A percentile compares a stretch with the other conserved stretches of the same genome.
phyloP scores from a whole-genome alignment of 768 basidiomycete genomes.

The Lactarius quietus region DNA sequence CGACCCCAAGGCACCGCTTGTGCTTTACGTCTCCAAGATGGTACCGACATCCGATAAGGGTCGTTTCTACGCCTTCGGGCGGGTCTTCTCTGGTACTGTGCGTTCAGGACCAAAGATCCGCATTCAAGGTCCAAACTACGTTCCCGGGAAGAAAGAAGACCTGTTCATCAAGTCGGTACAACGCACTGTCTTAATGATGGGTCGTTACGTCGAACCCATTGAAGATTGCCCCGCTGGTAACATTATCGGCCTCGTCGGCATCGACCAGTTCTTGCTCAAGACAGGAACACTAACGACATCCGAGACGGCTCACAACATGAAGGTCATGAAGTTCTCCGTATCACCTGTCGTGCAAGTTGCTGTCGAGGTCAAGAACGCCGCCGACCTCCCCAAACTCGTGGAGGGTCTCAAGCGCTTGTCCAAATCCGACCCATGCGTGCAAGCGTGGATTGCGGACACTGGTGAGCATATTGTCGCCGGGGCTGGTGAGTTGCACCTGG shows the following conservation, averaged over 20 bases:
- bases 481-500: slow-evolving; percentile 98
- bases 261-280: slow-evolving; percentile 99
- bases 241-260: slow-evolving; percentile 98
- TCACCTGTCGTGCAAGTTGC: slow-evolving; percentile 99
- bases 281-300: slow-evolving; percentile 96
- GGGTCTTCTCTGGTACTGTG: slow-evolving; percentile 99
- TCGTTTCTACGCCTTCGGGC: slow-evolving; percentile 99
- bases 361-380: slow-evolving; percentile 99
- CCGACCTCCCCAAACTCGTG: slow-evolving; percentile 98
- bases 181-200: slow-evolving; percentile 99
- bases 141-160: slow-evolving; percentile 99
- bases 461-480: slow-evolving; percentile 99
- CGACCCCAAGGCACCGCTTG: slow-evolving; percentile 93
- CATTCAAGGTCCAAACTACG: slow-evolving; percentile 98
- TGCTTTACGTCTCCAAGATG: slow-evolving; percentile 99
- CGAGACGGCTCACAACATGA: slow-evolving; percentile 99
- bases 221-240: slow-evolving; percentile 99
- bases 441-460: slow-evolving; percentile 86
- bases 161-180: slow-evolving; percentile 97
- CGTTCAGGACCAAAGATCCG: slow-evolving; percentile 97
- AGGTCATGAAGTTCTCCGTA: slow-evolving; percentile 99
- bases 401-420: slow-evolving; percentile 99
- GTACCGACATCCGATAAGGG: slow-evolving; percentile 99
- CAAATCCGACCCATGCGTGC: slow-evolving; percentile 99
- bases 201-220: slow-evolving; percentile 96